These are phyloP conservation scores for Mycena rosella DNA, from an alignment of 768 basidiomycete genomes.

Conservation along the genomic window DNA sequence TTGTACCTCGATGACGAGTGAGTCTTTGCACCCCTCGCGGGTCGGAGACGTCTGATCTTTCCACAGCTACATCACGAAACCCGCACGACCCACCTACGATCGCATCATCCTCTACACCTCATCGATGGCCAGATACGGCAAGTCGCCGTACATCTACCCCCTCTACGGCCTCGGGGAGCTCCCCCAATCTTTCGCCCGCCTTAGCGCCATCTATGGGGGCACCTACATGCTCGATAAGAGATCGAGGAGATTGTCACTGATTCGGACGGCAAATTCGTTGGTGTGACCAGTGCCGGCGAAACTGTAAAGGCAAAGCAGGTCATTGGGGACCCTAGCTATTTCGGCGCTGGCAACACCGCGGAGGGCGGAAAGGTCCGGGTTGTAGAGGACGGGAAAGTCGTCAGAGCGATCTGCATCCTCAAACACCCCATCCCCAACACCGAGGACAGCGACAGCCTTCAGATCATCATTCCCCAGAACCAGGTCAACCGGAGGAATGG, in stretches of 20 bases:
- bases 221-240: constrained; percentile 99
- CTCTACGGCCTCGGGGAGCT: constrained; percentile 99
- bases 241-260: constrained; percentile 93
- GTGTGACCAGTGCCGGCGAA: constrained; percentile 90
- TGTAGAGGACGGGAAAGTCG: constrained; percentile 92
- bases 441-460: constrained; percentile 93
- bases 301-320: constrained; percentile 98
- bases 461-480: constrained; percentile 99
- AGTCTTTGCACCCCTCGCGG: constrained; percentile 55
- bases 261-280: constrained; percentile 88
- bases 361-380: constrained; percentile 88
- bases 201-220: constrained; percentile 98
- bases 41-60: constrained; percentile 2
- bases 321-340: constrained; percentile 98
- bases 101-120: constrained; percentile 98
- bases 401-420: constrained; percentile 96
- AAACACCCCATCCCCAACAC: constrained; percentile 99
- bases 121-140: constrained; percentile 99
- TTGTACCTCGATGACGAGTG: constrained; percentile 98
- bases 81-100: constrained; percentile 91
- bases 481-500: constrained; percentile 95
- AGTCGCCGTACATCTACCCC: constrained; percentile 99
- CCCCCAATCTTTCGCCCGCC: constrained; percentile 97
- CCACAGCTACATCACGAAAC: constrained; percentile 89
- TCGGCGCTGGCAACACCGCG: constrained; percentile 76